Evolutionary conservation across 768 basidiomycete genomes (phyloP).

Genomic region (Serendipita sp.): DNA sequence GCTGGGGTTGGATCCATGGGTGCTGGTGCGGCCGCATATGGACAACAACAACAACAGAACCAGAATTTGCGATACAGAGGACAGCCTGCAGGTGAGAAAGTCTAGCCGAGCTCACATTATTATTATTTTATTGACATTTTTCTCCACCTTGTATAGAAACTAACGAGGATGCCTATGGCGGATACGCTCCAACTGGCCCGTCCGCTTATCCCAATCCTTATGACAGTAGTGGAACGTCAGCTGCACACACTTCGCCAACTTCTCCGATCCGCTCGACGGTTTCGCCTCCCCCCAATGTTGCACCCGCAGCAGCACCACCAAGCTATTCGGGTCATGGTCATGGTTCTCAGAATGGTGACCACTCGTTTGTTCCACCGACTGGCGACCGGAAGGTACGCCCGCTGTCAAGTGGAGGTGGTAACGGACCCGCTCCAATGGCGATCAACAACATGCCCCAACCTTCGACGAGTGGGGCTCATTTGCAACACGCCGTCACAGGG

Average conservation of each 20-base stretch:
- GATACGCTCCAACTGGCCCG: not conserved
- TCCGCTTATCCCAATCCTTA: not conserved
- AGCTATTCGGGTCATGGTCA: not conserved
- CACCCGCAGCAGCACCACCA: not conserved
- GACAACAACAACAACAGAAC: not conserved
- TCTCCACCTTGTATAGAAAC: not conserved
- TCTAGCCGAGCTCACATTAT: not conserved
- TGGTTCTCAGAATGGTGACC: not conserved
- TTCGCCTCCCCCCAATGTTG: not conserved
- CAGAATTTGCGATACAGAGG: not conserved
- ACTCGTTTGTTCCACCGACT: not conserved
- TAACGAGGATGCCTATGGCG: not conserved
- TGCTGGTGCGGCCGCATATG: conserved; percentile 1
- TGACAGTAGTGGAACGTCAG: not conserved
- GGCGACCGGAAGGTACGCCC: not conserved
- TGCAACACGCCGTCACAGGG: not conserved
- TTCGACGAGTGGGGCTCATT: not conserved
- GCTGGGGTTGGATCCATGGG: conserved; percentile 6
- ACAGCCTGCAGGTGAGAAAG: not conserved
- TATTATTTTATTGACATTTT: not conserved
- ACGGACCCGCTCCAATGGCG: not conserved
- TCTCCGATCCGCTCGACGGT: not conserved
- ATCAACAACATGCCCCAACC: not conserved
- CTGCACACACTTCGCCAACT: not conserved
- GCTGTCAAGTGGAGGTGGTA: not conserved